phyloP scores from a whole-genome alignment of 2,329 filamentous ascomycete genomes.

The Apiospora malaysiana region DNA sequence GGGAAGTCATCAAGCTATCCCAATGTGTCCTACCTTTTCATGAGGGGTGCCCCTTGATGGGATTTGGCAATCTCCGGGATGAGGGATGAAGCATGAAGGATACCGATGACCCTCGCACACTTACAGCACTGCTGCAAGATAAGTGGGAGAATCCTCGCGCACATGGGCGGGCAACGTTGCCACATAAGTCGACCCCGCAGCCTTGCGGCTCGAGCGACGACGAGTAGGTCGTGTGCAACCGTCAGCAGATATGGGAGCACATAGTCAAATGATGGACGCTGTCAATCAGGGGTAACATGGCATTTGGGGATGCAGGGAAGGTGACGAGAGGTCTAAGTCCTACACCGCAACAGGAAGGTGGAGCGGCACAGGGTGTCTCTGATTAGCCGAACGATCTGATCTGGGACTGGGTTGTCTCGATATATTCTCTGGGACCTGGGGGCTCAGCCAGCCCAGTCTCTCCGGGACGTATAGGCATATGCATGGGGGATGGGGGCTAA shows the following conservation, averaged over 20 bases:
- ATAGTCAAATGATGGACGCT: slow-evolving; percentile 19
- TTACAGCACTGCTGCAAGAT: background rate
- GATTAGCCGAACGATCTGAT: slow-evolving; percentile 19
- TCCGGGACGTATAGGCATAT: background rate
- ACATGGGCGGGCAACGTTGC: slow-evolving; percentile 14
- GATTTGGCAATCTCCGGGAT: background rate
- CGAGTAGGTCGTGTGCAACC: slow-evolving; percentile 2
- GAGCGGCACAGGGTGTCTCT: slow-evolving; percentile 8
- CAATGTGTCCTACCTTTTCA: background rate
- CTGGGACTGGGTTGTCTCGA: slow-evolving; percentile 1
- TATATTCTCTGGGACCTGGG: background rate
- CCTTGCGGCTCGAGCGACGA: slow-evolving; percentile 4
- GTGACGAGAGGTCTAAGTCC: background rate
- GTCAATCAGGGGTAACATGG: slow-evolving; percentile 21
- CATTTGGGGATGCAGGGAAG: background rate
- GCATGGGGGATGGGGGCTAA: background rate
- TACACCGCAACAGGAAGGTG: slow-evolving; percentile 19
- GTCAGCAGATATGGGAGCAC: slow-evolving; percentile 6
- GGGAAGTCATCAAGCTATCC: background rate
- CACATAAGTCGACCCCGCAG: background rate
- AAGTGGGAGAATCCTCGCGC: background rate
- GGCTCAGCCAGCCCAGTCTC: background rate
- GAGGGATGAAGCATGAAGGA: background rate
- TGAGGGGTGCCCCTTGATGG: background rate
- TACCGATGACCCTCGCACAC: background rate